These are phyloP conservation scores for Tolypocladium cylindrosporum DNA, from an alignment of 2,329 filamentous ascomycete species.

Conservation along the genomic window DNA sequence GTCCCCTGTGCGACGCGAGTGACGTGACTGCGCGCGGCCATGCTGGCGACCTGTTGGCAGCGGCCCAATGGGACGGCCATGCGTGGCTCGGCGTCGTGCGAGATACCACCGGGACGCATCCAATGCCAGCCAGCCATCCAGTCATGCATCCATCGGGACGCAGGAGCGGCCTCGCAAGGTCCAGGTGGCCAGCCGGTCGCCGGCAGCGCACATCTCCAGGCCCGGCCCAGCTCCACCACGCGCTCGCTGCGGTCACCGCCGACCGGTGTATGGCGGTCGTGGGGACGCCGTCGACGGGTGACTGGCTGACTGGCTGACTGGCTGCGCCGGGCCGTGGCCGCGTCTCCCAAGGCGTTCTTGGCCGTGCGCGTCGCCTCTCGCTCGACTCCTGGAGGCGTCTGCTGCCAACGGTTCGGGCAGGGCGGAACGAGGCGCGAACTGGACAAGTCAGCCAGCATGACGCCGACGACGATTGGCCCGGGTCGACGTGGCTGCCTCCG, in stretches of 20 bases:
- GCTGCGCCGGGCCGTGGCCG: background rate
- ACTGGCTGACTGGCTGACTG: background rate
- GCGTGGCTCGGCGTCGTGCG: conserved; percentile 1
- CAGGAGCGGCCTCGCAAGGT: background rate
- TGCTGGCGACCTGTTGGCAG: background rate
- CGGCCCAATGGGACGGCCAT: background rate
- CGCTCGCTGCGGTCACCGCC: background rate
- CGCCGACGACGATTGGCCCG: conserved; percentile 4
- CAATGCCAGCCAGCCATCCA: background rate
- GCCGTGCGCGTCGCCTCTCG: too few species aligned
- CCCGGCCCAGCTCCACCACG: background rate
- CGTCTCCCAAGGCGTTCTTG: background rate
- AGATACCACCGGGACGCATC: background rate
- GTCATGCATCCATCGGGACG: background rate
- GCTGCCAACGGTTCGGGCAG: conserved; percentile 1
- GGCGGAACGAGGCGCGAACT: conserved; percentile 2
- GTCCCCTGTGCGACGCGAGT: background rate
- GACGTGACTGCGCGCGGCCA: background rate
- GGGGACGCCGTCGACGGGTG: background rate
- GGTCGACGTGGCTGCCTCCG: background rate
- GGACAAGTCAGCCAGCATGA: conserved; percentile 2
- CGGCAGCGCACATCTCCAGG: background rate
- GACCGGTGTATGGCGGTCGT: background rate
- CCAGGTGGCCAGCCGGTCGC: background rate
- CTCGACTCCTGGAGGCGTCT: background rate